Base-by-base conservation (phyloP, 495 filamentous ascomycete species). In the Parachaetomium inaequale region DNA sequence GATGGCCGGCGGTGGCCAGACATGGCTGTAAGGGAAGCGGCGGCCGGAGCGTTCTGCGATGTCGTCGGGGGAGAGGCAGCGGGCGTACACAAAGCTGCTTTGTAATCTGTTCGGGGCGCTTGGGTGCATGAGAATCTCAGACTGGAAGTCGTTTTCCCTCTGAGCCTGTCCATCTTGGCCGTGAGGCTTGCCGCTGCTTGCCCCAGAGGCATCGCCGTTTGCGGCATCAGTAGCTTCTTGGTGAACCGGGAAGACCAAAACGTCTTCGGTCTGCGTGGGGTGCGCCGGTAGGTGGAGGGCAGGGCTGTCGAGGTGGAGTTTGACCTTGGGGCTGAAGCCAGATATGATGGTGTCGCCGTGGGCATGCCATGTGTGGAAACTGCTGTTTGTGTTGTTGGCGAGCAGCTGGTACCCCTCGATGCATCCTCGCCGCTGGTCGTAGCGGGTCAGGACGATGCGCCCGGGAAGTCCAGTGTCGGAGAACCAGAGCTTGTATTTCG, bases 401-500 rank as follows among this genome's bases (percentile, higher is more conserved):
- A 92, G 75, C 0, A 96, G 74, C n/a, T 85, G 83, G 73, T 92
- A 91, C 31, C 83, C 90, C 69, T 93, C 90, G 59, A 98, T 95
- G 61, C 86, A 85, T 12, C 87, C 89, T 15, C 82, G 76, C 19
- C 82, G 78, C 21, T 85, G 77, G 70, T 95, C 85, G 67, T 92
- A 97, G 0, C 87, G 85, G 29, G 83, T 78, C 21, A 96, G 70
- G 23, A 95, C 79, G 36, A 96, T 68, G 55, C 85, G 87, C 0
- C 92, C 92, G 0, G 76, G 81, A 29, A 85, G 75, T n/a, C 83
- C 79, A 28, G 71, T 80, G 73, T 96, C 92, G 34, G 84, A 82
- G 67, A 95, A 92, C 93, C 93, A 98, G 43, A 98, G 73, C 74
- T 89, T 91, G 63, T 90, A 75, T 59, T 81, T 82, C 0, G 89